Percentiles rank a stretch among this genome's conserved stretches.
Conservation (phyloP, 2,329 filamentous ascomycete species). For the Aureobasidium pullulans region DNA sequence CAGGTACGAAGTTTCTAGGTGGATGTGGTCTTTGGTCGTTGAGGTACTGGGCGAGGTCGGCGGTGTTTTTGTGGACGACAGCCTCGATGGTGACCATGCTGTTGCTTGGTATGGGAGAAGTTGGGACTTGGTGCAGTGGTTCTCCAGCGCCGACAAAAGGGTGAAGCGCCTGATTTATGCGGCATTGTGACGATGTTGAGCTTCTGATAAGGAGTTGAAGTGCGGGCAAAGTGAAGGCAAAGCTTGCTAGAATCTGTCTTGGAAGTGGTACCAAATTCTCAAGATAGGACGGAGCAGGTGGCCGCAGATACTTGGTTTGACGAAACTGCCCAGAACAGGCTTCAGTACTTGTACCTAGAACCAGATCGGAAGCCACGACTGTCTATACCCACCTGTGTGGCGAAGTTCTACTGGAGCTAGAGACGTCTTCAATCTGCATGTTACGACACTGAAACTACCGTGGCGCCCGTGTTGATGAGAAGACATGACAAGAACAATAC, state of each 20-base stretch:
- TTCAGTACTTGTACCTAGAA: background rate
- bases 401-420: too few species aligned
- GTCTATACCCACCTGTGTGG: background rate
- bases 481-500: too few species aligned
- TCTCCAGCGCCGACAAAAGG: too few species aligned
- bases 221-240: background rate
- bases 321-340: background rate
- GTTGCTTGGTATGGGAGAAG: background rate
- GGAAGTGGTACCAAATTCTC: background rate
- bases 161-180: background rate
- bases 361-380: background rate
- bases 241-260: background rate
- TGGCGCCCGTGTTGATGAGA: too few species aligned
- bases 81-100: slow-evolving; percentile 5
- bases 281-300: background rate
- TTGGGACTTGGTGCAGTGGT: background rate
- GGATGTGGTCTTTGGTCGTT: background rate
- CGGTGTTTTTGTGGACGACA: background rate
- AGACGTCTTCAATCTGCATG: too few species aligned
- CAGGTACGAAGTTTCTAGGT: slow-evolving; percentile 3
- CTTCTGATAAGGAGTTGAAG: too few species aligned
- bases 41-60: background rate
- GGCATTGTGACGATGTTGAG: background rate
- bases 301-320: background rate
- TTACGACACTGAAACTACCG: too few species aligned